phyloP scores from a whole-genome alignment of 768 basidiomycete genomes.

The Calocybe gangraenosa region DNA sequence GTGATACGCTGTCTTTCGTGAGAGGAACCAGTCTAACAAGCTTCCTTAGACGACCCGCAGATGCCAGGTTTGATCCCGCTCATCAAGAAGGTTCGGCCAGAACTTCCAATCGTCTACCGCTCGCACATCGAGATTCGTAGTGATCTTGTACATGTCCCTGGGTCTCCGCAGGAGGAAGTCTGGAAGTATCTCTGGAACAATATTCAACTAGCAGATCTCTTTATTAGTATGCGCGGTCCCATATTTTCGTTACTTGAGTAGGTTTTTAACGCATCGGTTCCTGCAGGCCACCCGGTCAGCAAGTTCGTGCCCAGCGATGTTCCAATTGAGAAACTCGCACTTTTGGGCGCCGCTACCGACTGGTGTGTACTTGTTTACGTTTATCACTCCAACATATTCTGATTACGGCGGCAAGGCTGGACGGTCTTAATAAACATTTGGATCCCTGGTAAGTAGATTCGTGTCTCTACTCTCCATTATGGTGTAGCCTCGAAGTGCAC shows the following conservation, averaged over 20 bases:
- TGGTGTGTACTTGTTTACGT: conserved; percentile 44
- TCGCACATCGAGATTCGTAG: conserved; percentile 94
- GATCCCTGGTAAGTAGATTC: conserved; percentile 47
- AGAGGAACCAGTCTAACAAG: background rate
- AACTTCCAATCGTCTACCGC: conserved; percentile 86
- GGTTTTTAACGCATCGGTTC: background rate
- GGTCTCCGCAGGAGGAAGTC: conserved; percentile 85
- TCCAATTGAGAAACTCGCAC: conserved; percentile 60
- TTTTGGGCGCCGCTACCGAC: conserved; percentile 83
- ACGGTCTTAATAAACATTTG: conserved; percentile 92
- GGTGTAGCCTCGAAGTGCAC: background rate
- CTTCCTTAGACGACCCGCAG: conserved; percentile 71
- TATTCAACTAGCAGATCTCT: conserved; percentile 85
- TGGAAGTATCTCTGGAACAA: conserved; percentile 96
- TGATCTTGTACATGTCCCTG: conserved; percentile 76
- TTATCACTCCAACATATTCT: conserved; percentile 1
- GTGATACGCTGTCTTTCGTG: background rate
- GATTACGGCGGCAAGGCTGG: conserved; percentile 49
- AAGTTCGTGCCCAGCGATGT: conserved; percentile 92
- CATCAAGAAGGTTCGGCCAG: conserved; percentile 80
- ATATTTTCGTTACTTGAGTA: background rate
- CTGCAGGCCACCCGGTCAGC: conserved; percentile 77
- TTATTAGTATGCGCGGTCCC: conserved; percentile 59
- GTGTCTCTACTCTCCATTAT: background rate
- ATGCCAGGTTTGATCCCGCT: conserved; percentile 94